phyloP scores from a whole-genome alignment of 192 early-diverging fungal genomes.

The Podila minutissima region DNA sequence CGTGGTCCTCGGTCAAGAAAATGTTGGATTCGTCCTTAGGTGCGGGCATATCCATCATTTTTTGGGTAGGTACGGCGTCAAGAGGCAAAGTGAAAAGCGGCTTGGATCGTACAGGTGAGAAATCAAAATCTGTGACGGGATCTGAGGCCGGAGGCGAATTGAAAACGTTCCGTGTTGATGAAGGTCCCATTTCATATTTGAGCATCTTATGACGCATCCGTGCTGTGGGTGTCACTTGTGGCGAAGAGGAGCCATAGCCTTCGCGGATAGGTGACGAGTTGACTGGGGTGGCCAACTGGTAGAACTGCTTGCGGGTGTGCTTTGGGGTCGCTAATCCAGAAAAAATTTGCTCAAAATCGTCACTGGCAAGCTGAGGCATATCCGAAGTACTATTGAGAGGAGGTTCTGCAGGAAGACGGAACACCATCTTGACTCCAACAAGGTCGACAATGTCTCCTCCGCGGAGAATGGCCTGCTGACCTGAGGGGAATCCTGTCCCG shows the following conservation, averaged over 20 bases:
- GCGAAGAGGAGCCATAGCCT: constrained; percentile 1
- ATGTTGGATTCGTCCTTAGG: constrained; percentile 20
- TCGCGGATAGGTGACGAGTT: constrained; percentile 30
- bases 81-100: constrained; percentile 15
- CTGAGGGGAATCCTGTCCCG: constrained; percentile 45
- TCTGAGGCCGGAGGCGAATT: constrained; percentile 35
- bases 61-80: constrained; percentile 8
- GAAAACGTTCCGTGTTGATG: constrained; percentile 4
- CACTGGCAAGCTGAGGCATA: background rate
- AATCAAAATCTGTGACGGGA: constrained; percentile 15
- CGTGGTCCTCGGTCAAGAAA: background rate
- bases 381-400: background rate
- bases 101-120: constrained; percentile 18
- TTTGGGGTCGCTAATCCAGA: constrained; percentile 24
- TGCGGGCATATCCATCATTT: constrained; percentile 9
- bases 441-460: constrained; percentile 56
- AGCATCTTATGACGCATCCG: constrained; percentile 40
- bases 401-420: constrained; percentile 35
- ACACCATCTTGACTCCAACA: constrained; percentile 57
- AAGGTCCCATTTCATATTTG: constrained; percentile 26
- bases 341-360: constrained; percentile 1
- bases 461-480: constrained; percentile 42
- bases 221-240: constrained; percentile 27
- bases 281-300: constrained; percentile 23
- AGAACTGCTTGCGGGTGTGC: background rate